phyloP scores from a whole-genome alignment of 2,329 filamentous ascomycete genomes.

The Microsporum canis region DNA sequence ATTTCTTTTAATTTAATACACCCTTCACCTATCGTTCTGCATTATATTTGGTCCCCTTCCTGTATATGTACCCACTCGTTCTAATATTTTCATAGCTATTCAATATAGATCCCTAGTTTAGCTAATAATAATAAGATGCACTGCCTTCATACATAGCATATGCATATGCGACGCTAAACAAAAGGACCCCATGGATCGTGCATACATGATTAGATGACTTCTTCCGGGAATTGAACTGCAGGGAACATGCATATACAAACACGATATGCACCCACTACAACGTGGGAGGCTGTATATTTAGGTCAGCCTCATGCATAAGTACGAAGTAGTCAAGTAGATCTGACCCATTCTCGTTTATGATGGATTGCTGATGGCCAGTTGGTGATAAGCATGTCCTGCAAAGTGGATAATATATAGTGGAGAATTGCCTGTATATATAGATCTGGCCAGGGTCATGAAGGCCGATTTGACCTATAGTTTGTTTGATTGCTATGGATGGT shows the following conservation, averaged over 20 bases:
- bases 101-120: neutral
- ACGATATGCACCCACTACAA: neutral
- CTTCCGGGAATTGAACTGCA: neutral
- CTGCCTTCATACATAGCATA: neutral
- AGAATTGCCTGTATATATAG: neutral
- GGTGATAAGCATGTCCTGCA: neutral
- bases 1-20: neutral
- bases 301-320: neutral
- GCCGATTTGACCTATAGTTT: neutral
- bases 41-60: neutral
- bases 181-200: neutral
- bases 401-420: neutral
- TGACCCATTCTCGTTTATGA: neutral
- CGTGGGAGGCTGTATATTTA: neutral
- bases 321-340: neutral
- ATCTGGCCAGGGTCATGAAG: neutral
- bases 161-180: neutral
- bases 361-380: neutral
- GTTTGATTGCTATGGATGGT: neutral
- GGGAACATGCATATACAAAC: neutral
- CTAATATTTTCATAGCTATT: neutral
- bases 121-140: neutral
- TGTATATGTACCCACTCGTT: neutral
- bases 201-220: neutral
- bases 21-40: neutral